These are phyloP conservation scores for Phytopythium delawarense DNA, from an alignment of 352 stramenopile species.

Conservation along the genomic window DNA sequence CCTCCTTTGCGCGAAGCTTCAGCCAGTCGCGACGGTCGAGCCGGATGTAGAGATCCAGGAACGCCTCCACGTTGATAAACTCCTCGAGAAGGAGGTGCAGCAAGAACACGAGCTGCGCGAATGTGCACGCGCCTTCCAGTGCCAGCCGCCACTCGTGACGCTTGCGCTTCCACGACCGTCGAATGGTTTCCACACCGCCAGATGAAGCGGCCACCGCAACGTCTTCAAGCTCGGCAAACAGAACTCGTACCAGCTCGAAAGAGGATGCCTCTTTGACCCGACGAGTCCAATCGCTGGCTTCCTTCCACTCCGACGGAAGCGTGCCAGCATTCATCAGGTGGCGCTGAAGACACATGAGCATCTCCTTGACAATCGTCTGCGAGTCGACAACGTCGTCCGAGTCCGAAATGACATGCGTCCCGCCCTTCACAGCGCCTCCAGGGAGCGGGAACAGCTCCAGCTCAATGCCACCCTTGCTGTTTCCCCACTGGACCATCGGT, in stretches of 20 bases:
- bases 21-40: slow-evolving; percentile 77
- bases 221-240: slow-evolving; percentile 62
- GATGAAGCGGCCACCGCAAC: slow-evolving; percentile 34
- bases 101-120: slow-evolving; percentile 67
- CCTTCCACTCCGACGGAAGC: slow-evolving; percentile 42
- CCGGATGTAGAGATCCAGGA: slow-evolving; percentile 68
- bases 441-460: slow-evolving; percentile 71
- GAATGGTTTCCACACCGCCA: slow-evolving; percentile 50
- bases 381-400: slow-evolving; percentile 38
- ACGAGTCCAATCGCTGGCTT: slow-evolving; percentile 32
- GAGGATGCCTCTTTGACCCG: slow-evolving; percentile 28
- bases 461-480: slow-evolving; percentile 30
- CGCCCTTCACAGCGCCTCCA: slow-evolving; percentile 38
- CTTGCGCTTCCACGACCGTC: slow-evolving; percentile 71
- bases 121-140: slow-evolving; percentile 59
- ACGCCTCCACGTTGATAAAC: slow-evolving; percentile 75
- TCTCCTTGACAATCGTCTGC: slow-evolving; percentile 41
- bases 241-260: slow-evolving; percentile 28
- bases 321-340: slow-evolving; percentile 58
- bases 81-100: slow-evolving; percentile 70
- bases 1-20: slow-evolving; percentile 68
- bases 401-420: slow-evolving; percentile 42
- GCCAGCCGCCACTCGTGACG: slow-evolving; percentile 68
- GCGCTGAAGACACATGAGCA: slow-evolving; percentile 57
- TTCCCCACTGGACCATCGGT: slow-evolving; percentile 16